Percentiles rank a stretch among this genome's conserved stretches.
phyloP scores from a whole-genome alignment of 1,284 basidiomycete genomes.

The Grifola frondosa region DNA sequence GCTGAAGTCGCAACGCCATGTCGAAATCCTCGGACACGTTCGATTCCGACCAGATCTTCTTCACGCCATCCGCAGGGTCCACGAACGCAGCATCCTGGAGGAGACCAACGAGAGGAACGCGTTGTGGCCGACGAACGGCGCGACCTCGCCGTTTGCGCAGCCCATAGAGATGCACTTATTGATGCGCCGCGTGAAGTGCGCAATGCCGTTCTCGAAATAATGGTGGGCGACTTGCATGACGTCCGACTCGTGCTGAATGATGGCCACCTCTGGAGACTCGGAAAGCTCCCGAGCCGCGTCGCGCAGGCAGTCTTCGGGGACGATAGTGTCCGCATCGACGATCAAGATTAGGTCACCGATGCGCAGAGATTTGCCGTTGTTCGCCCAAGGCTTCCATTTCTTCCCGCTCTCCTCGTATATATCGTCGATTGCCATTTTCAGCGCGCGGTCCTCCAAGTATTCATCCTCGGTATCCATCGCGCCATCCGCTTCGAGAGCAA shows the following conservation, averaged over 20 bases:
- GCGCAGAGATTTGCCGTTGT: conserved; percentile 59
- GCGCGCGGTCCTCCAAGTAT: conserved; percentile 58
- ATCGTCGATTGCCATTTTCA: conserved; percentile 68
- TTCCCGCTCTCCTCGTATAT: conserved; percentile 55
- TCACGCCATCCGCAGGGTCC: conserved; percentile 60
- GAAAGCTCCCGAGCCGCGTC: conserved; percentile 82
- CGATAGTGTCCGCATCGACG: conserved; percentile 81
- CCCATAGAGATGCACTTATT: conserved; percentile 77
- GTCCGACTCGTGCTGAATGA: conserved; percentile 83
- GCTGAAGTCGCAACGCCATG: conserved; percentile 62
- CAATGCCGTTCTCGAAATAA: conserved; percentile 86
- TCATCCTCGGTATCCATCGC: conserved; percentile 30
- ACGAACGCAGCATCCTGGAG: conserved; percentile 77
- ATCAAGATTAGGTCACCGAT: conserved; percentile 68
- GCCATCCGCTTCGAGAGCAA: conserved; percentile 43
- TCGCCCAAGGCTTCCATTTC: conserved; percentile 63
- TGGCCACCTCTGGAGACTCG: conserved; percentile 76
- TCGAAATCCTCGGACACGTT: conserved; percentile 87
- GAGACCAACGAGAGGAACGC: conserved; percentile 86
- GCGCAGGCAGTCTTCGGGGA: conserved; percentile 83
- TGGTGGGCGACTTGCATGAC: conserved; percentile 86
- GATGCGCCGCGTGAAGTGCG: conserved; percentile 80
- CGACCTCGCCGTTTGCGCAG: conserved; percentile 77
- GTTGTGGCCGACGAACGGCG: conserved; percentile 88
- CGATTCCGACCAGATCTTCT: conserved; percentile 81